Percentiles rank a stretch among this genome's conserved stretches.
Evolutionary conservation across 306 rosid genomes (phyloP).

Genomic region (Sophora flavescens): DNA sequence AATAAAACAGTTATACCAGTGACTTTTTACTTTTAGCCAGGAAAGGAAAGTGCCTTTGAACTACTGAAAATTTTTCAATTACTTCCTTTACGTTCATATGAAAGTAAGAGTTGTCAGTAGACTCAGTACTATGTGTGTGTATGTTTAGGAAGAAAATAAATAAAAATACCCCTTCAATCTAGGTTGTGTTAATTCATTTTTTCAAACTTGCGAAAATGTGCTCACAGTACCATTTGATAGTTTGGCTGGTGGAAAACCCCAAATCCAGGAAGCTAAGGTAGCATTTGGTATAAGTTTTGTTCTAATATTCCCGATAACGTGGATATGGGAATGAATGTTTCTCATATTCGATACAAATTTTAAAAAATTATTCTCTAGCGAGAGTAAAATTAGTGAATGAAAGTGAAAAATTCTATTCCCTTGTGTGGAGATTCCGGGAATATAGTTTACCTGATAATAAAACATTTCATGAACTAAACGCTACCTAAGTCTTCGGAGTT

Average conservation of each 20-base stretch:
- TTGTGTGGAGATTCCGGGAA: no score
- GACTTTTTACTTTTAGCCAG: conserved; percentile 15
- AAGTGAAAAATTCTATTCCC: no score
- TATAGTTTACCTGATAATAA: no score
- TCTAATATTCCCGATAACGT: no score
- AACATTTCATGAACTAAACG: no score
- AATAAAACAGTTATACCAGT: conserved; percentile 5
- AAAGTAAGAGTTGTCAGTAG: conserved; percentile 15
- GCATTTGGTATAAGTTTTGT: no score
- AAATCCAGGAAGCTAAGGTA: no score
- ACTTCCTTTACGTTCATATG: conserved; percentile 19
- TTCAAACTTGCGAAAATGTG: not conserved
- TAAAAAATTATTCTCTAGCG: no score
- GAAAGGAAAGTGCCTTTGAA: not conserved
- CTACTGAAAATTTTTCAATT: conserved; percentile 25
- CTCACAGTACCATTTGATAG: not conserved
- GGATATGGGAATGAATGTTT: no score
- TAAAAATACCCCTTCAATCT: not conserved
- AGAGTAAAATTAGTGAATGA: no score
- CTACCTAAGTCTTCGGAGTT: not conserved
- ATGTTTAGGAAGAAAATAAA: not conserved
- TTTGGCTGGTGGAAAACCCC: not conserved
- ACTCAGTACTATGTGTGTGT: not conserved
- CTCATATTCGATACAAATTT: no score
- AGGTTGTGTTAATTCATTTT: not conserved